Evolutionary conservation across 345 rosid species (phyloP).

Genomic region (Eucalyptus victrix): DNA sequence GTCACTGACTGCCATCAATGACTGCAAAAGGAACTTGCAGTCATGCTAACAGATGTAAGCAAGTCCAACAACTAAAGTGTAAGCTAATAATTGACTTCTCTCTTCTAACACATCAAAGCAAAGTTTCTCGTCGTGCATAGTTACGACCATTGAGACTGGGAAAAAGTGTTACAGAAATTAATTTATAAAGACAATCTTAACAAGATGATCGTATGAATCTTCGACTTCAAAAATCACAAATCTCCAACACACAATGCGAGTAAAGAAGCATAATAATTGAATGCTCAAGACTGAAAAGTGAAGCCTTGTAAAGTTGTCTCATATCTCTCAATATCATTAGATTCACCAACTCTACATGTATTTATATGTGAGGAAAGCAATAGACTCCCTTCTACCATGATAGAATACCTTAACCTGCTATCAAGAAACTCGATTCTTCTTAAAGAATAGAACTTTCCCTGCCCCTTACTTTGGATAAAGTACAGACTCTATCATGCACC

Average conservation of each 20-base stretch:
- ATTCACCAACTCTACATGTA: background rate
- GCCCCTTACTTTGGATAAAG: background rate
- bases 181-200: background rate
- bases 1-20: slow-evolving; percentile 35
- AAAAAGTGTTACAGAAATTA: background rate
- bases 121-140: background rate
- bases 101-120: background rate
- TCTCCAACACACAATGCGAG: background rate
- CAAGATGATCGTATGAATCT: background rate
- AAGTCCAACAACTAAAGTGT: background rate
- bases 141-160: background rate
- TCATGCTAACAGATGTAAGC: background rate
- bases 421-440: background rate
- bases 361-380: background rate
- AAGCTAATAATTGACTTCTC: background rate
- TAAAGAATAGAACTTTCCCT: background rate
- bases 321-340: background rate
- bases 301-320: background rate
- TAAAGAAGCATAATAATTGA: background rate
- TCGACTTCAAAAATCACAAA: background rate
- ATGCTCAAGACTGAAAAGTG: background rate
- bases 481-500: background rate
- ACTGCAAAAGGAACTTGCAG: slow-evolving; percentile 72
- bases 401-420: background rate
- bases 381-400: background rate